These are phyloP conservation scores for Syncephalastrum racemosum DNA, from an alignment of 371 early-diverging fungal genomes.

Conservation along the genomic window DNA sequence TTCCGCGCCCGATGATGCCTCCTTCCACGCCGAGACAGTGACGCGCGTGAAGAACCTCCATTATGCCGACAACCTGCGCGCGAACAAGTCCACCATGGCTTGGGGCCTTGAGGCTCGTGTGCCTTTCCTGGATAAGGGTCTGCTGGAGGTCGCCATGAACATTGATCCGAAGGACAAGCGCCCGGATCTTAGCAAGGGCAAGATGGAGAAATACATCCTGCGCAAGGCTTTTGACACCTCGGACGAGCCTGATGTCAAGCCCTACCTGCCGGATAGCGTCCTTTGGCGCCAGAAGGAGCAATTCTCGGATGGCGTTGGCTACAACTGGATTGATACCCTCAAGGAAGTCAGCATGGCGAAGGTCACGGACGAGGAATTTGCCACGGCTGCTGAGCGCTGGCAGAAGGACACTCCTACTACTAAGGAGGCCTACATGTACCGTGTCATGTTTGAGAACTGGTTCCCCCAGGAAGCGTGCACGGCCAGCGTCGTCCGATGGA, in stretches of 20 bases:
- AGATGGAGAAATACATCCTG: conserved; percentile 88
- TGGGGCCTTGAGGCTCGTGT: conserved; percentile 98
- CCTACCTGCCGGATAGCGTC: conserved; percentile 88
- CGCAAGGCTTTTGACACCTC: conserved; percentile 83
- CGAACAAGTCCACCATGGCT: conserved; percentile 98
- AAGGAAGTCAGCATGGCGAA: conserved; percentile 68
- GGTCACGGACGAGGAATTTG: conserved; percentile 79
- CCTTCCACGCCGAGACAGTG: conserved; percentile 88
- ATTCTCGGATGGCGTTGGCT: conserved; percentile 97
- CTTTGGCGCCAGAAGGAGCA: conserved; percentile 98
- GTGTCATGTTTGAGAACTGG: conserved; percentile 87
- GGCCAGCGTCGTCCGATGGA: conserved; percentile 91
- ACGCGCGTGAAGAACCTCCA: conserved; percentile 92
- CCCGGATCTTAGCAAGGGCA: conserved; percentile 59
- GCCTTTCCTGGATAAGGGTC: conserved; percentile 90
- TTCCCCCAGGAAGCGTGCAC: conserved; percentile 91
- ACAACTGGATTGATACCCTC: conserved; percentile 93
- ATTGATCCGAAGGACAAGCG: conserved; percentile 80
- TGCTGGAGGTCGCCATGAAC: conserved; percentile 88
- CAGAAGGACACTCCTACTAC: conserved; percentile 89
- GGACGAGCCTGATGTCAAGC: conserved; percentile 64
- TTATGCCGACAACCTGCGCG: conserved; percentile 92
- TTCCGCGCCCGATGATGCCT: conserved; percentile 78
- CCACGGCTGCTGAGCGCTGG: conserved; percentile 70
- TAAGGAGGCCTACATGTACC: conserved; percentile 95